Base-by-base conservation (phyloP, 176 grass and related monocot species). In the Typha latifolia region DNA sequence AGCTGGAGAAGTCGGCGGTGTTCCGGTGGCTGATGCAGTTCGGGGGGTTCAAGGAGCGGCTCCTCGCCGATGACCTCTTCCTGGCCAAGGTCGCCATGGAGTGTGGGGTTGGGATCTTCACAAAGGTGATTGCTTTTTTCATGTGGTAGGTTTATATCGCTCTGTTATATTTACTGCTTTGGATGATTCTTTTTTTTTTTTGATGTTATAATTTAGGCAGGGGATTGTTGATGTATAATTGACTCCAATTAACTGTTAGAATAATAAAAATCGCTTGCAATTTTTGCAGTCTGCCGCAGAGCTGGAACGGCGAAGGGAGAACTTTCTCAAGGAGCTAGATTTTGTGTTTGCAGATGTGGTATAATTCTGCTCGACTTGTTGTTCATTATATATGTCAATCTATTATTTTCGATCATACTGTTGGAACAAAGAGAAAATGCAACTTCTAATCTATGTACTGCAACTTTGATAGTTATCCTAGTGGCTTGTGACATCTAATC, bases 21-120 rank as follows among this genome's bases (percentile, higher is more conserved):
- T 82, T 99, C 68, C 77, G 81, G 51, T 90, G 94, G 94, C 75
- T 99, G 62, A 66, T 99, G 31, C 86, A 78, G 79, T 99, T 99
- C 77, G 83, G 94, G 22, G 94, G 94, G 2, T 92, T 99, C 82
- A 93, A 86, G 86, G 94, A 99, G 73, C 81, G 94, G 73, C 82
- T 99, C 69, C 85, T 99, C 49, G 94, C 94, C 22, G 94, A 99
- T 62, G 94, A 99, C 78, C 88, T 99, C 75, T 99, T 99, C 83
- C 75, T 99, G 61, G 86, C 89, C 27, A 99, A 99, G 81, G 72
- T 99, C 64, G 80, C 76, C 63, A 87, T 99, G 74, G 94, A 99
- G 74, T 99, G 94, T 62, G 94, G 94, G 64, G 81, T 99, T 15
- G 94, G 94, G 31, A 79, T 99, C 76, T 99, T 99, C 81, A 93